phyloP scores from a whole-genome alignment of 345 rosid species.

The Gossypium mustelinum region DNA sequence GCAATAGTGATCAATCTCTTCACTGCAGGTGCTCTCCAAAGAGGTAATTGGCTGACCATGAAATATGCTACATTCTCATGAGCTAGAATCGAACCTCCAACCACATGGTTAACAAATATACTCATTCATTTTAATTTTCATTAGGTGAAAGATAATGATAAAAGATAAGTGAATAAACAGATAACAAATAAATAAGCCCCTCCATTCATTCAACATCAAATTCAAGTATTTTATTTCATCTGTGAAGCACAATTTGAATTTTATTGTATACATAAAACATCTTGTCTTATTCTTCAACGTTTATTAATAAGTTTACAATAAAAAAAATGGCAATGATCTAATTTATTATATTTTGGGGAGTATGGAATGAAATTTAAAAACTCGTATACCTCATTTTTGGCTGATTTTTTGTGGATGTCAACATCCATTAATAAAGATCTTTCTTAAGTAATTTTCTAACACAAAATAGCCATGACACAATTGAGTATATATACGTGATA shows the following conservation, averaged over 20 bases:
- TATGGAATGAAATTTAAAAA: background rate
- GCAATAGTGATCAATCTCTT: too few relatives aligned
- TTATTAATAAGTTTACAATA: background rate
- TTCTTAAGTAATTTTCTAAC: background rate
- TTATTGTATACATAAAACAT: background rate
- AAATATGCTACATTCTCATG: too few relatives aligned
- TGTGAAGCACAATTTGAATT: background rate
- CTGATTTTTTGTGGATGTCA: background rate
- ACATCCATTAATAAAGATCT: background rate
- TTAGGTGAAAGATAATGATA: too few relatives aligned
- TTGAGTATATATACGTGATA: background rate
- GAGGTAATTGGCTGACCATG: too few relatives aligned
- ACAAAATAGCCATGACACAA: background rate
- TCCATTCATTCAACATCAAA: background rate
- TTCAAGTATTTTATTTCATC: background rate
- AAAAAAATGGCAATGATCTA: background rate
- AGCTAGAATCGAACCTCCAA: too few relatives aligned
- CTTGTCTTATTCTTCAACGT: constrained; percentile 6
- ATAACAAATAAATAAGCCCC: background rate
- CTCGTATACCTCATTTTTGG: background rate
- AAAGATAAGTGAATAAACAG: background rate
- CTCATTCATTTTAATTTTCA: too few relatives aligned
- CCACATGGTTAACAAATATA: too few relatives aligned
- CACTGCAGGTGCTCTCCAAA: too few relatives aligned
- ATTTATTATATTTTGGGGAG: background rate